Evolutionary conservation across 306 rosid genomes (phyloP).

Genomic region (Cucumis hystrix): DNA sequence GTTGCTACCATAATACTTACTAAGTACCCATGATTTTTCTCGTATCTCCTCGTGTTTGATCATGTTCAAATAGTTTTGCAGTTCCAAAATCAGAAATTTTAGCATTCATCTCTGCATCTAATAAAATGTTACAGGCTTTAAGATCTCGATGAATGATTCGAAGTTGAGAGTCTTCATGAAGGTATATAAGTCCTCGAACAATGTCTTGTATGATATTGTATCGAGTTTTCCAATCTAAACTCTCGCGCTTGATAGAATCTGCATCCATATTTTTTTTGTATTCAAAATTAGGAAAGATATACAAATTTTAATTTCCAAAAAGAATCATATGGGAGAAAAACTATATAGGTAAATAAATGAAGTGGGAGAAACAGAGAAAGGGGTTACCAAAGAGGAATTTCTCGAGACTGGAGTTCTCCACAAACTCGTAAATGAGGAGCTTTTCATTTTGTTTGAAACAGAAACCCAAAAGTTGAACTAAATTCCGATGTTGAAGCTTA

Average conservation of each 20-base stretch:
- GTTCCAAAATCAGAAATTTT: conserved; percentile 42
- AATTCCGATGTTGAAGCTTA: conserved; percentile 40
- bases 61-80: conserved; percentile 18
- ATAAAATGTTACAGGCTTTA: conserved; percentile 30
- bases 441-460: conserved; percentile 29
- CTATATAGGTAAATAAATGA: too few relatives aligned
- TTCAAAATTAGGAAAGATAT: neutral
- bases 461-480: conserved; percentile 43
- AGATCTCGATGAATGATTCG: conserved; percentile 30
- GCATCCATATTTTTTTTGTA: neutral
- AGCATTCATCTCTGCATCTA: conserved; percentile 27
- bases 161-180: conserved; percentile 36
- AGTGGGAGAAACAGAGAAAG: neutral
- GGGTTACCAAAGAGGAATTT: conserved; percentile 28
- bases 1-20: conserved; percentile 5
- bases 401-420: conserved; percentile 39
- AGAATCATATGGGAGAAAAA: too few relatives aligned
- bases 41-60: conserved; percentile 25
- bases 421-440: conserved; percentile 41
- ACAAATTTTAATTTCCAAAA: too few relatives aligned
- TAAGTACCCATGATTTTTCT: conserved; percentile 26
- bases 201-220: conserved; percentile 28
- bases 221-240: conserved; percentile 24
- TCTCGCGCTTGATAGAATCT: conserved; percentile 14
- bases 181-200: conserved; percentile 27